Base-by-base conservation (phyloP, 228 moss, liverwort and hornwort species). In the Sphagnum magellanicum region DNA sequence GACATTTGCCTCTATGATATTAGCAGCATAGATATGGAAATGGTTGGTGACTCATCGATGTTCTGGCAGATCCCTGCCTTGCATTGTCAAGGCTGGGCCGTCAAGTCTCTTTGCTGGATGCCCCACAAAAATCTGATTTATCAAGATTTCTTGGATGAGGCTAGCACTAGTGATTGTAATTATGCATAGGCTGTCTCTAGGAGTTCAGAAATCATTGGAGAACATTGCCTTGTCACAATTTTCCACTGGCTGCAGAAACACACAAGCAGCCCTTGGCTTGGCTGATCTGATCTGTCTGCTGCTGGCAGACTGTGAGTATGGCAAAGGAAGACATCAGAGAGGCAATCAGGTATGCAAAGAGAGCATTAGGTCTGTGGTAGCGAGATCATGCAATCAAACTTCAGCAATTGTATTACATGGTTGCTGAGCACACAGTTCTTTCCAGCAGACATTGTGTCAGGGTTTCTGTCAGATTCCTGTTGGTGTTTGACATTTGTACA, bases 331-430 rank as follows among this genome's bases (percentile, higher is more conserved):
- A 89, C n/a, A 71, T 89, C 61, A 75, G 83, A 69, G 89, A 88
- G 75, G 98, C 98, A 61, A 71, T 87, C 65, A 87, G 81, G 65
- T 87, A 86, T 84, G 94, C 90, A 65, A 93, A 77, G 68, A 91
- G 90, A 78, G 92, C 91, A 13, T 83, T 94, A 61, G 79, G 77
- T 59, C 70, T 92, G 72, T 85, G 98, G 59, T 73, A 32, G 32
- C 80, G 64, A 80, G 78, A 53, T 78, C 89, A 55, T 84, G 89
- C 74, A 83, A 86, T 51, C 81, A 84, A 52, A 79, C 77, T 59
- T 95, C 88, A 70, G 69, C 63, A 50, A 65, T 72, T 64, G 76
- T 78, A 32, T 32, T 32, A 2, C 32, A 32, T 32, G 32, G 32
- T 32, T 32, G 32, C 32, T 32, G 32, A 32, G 32, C 32, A 32